phyloP scores from a whole-genome alignment of 495 filamentous ascomycete genomes.

The Xylaria acuta region DNA sequence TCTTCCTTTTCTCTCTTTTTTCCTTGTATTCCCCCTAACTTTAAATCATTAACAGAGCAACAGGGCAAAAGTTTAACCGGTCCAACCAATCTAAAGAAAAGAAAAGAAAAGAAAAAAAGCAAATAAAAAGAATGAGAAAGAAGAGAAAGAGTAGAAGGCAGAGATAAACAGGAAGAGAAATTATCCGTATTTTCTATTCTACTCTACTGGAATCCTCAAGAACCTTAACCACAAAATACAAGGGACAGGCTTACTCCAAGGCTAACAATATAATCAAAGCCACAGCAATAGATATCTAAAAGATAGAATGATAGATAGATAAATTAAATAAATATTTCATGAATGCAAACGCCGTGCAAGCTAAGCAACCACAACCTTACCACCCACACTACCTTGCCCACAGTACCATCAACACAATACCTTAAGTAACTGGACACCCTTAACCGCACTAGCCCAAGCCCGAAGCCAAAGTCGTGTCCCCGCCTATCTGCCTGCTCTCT shows the following conservation, averaged over 20 bases:
- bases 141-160: too few species aligned
- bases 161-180: too few species aligned
- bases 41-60: too few species aligned
- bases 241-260: not conserved
- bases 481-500: not conserved
- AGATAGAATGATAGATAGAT: too few species aligned
- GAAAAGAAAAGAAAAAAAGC: too few species aligned
- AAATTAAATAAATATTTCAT: slow-evolving; percentile 1
- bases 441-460: slow-evolving; percentile 1
- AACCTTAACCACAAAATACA: not conserved
- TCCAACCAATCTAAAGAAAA: too few species aligned
- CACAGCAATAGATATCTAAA: not conserved
- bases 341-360: not conserved
- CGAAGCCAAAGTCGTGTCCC: not conserved
- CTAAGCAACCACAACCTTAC: not conserved
- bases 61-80: too few species aligned
- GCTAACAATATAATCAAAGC: not conserved
- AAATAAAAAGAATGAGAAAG: too few species aligned
- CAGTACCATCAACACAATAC: slow-evolving; percentile 1
- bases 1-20: too few species aligned
- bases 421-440: not conserved
- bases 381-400: not conserved
- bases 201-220: not conserved
- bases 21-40: too few species aligned
- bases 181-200: too few species aligned